Conservation (phyloP, 73 alveolate species). For the Effrenium voratum region DNA sequence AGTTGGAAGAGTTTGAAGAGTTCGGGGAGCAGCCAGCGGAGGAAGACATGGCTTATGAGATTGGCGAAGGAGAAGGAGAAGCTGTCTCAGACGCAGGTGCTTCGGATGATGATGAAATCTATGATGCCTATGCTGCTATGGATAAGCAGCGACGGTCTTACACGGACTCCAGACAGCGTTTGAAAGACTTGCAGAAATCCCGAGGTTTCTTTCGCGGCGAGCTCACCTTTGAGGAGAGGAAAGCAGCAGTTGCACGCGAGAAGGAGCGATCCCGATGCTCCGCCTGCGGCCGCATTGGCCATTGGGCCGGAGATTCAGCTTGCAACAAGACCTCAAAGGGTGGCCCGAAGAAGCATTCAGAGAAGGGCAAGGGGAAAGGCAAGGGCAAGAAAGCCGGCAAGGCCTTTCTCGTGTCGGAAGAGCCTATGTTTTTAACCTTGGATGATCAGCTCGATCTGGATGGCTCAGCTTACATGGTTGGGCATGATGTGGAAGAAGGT, state of each 20-base stretch:
- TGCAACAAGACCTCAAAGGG: not conserved
- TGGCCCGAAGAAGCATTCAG: not conserved
- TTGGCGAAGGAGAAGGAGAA: not conserved
- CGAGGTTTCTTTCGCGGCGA: not conserved
- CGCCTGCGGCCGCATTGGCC: not conserved
- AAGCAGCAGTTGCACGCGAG: not conserved
- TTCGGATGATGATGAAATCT: not conserved
- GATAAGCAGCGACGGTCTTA: conserved; percentile 17
- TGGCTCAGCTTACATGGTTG: not conserved
- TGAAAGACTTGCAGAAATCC: not conserved
- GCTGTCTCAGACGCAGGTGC: not conserved
- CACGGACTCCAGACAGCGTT: not conserved
- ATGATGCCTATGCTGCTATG: not conserved
- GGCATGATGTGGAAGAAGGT: not conserved
- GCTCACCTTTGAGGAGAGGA: not conserved
- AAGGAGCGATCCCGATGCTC: not conserved
- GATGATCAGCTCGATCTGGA: not conserved
- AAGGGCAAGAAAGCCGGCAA: not conserved
- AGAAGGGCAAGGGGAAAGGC: not conserved
- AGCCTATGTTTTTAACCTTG: not conserved
- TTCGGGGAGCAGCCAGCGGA: not conserved
- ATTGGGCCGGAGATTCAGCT: not conserved
- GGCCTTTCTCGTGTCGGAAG: not conserved
- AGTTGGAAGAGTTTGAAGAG: not conserved
- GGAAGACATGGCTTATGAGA: not conserved